Evolutionary conservation across 2,329 filamentous ascomycete species (phyloP).

Genomic region (Graphiopsis chlorocephala): DNA sequence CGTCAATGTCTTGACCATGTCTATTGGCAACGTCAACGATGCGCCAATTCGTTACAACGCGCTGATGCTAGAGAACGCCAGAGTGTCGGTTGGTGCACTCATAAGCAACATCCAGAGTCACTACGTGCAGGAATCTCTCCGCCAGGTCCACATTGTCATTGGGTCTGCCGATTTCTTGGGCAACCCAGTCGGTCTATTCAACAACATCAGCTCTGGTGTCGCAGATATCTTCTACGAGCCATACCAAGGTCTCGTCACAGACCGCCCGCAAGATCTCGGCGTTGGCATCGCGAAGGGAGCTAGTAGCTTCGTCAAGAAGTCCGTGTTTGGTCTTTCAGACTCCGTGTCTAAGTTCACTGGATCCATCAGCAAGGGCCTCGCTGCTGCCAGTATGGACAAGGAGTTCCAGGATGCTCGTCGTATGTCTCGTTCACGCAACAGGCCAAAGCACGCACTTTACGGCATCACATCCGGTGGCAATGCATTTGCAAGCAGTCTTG

Average conservation of each 20-base stretch:
- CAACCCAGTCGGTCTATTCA: conserved; percentile 96
- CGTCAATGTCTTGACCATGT: conserved; percentile 98
- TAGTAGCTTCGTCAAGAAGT: conserved; percentile 97
- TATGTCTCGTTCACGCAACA: conserved; percentile 87
- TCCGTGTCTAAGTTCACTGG: conserved; percentile 98
- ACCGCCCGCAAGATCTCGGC: conserved; percentile 91
- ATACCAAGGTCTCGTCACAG: conserved; percentile 94
- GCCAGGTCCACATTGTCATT: conserved; percentile 95
- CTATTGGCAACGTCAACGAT: conserved; percentile 97
- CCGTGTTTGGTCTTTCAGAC: conserved; percentile 94
- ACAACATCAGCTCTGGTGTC: conserved; percentile 94
- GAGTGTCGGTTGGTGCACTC: conserved; percentile 80
- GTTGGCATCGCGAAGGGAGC: conserved; percentile 95
- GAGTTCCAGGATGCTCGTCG: conserved; percentile 96
- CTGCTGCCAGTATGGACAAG: conserved; percentile 93
- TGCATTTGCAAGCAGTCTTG: conserved; percentile 87
- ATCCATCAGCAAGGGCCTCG: conserved; percentile 92
- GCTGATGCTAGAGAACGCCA: conserved; percentile 89
- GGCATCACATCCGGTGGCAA: conserved; percentile 94
- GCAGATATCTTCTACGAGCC: conserved; percentile 99
- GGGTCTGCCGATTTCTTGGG: conserved; percentile 96
- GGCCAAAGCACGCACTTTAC: conserved; percentile 95
- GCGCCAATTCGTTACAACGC: conserved; percentile 92
- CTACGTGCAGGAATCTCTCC: conserved; percentile 93
- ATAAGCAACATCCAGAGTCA: conserved; percentile 86